Base-by-base conservation (phyloP, 2,329 filamentous ascomycete genomes). In the Pezicula neosporulosa region DNA sequence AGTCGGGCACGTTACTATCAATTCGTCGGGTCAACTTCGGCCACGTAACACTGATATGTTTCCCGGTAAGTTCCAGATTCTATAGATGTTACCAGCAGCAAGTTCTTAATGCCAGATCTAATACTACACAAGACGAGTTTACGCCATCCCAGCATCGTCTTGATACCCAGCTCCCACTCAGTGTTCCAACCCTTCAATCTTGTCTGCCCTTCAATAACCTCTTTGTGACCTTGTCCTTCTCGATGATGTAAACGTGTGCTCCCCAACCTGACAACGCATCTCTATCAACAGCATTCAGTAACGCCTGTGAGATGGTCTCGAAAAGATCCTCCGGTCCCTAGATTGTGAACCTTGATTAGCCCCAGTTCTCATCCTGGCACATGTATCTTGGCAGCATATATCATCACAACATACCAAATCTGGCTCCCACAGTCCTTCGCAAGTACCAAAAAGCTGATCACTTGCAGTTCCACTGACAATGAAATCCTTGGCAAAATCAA, bases 141-240 rank as follows among this genome's bases (percentile, higher is more conserved):
- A n/a, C 50, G 50, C 50, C 48, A 35, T 10, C 21, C 30, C 37
- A 33, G 47, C 47, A 48, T 48, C 33, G 44, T 27, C 53, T 45
- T 47, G 43, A 54, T 53, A 30, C 18, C 13, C 37, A 37, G 28
- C 42, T 27, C n/a, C 43, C 16, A 33, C 24, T 45, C 46, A 28
- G 43, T 27, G n/a, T 21, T 33, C 30, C 35, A 16, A 39, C 51
- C 48, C 33, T 64, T 69, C 90, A 92, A 72, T 97, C 93, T 77
- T 97, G 93, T 78, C 92, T 85, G 69, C 92, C 92, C 85, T 97
- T 97, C 72, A 99, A 79, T 85, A 99, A 84, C 71, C 94, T 83
- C 87, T 97, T 97, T 67, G 94, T 97, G 58, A 99, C 90, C 88
- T 97, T 97, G 77, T 96, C 92, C 83, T 99, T 99, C 80, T 97